Evolutionary conservation across 495 filamentous ascomycete species (phyloP).

Genomic region (Aspergillus sclerotiicarbonarius): DNA sequence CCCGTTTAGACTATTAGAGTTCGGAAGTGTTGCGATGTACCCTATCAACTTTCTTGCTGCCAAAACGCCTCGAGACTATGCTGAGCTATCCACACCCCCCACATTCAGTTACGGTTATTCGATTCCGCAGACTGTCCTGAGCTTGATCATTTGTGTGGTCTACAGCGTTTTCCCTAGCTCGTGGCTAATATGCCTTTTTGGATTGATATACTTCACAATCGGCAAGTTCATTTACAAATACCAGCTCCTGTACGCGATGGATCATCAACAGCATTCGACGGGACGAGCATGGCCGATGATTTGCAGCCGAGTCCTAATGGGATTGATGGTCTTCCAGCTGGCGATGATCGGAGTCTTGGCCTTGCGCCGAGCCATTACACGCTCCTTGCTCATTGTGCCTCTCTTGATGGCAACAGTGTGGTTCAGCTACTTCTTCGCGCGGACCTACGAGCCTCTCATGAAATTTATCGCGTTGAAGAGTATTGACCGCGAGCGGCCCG

Average conservation of each 20-base stretch:
- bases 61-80: constrained; percentile 87
- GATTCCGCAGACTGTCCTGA: constrained; percentile 84
- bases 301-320: constrained; percentile 82
- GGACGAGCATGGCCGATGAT: constrained; percentile 94
- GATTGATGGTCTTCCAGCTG: constrained; percentile 81
- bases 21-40: constrained; percentile 82
- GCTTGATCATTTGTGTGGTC: constrained; percentile 91
- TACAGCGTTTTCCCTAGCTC: constrained; percentile 88
- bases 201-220: constrained; percentile 81
- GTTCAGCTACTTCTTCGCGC: constrained; percentile 73
- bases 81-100: constrained; percentile 77
- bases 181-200: constrained; percentile 77
- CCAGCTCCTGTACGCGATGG: constrained; percentile 96
- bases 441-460: constrained; percentile 79
- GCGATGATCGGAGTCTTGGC: constrained; percentile 88
- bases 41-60: constrained; percentile 75
- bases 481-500: constrained; percentile 58
- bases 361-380: constrained; percentile 64
- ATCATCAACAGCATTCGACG: constrained; percentile 92
- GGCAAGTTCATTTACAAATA: constrained; percentile 98
- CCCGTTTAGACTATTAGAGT: constrained; percentile 86
- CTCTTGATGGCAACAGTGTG: constrained; percentile 76
- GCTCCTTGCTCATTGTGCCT: constrained; percentile 70
- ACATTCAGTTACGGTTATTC: constrained; percentile 95
- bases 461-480: constrained; percentile 89